Evolutionary conservation across 176 grass and related monocot species (phyloP).

Genomic region (Oryza nivara): DNA sequence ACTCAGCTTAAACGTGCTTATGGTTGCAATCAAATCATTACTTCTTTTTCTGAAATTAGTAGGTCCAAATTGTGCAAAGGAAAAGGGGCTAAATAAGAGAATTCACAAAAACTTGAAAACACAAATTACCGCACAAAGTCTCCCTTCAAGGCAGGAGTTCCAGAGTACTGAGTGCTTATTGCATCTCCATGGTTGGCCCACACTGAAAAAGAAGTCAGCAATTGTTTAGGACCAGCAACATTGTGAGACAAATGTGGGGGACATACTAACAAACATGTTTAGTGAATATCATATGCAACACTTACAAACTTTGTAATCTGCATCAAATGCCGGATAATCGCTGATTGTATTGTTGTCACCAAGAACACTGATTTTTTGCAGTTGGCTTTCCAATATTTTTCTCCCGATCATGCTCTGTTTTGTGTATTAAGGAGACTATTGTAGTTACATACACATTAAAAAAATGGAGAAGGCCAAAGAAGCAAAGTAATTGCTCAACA

Average conservation of each 20-base stretch:
- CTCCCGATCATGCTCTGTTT: conserved; percentile 88
- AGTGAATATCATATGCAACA: conserved; percentile 18
- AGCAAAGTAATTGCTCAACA: not conserved
- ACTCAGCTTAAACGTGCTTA: not conserved
- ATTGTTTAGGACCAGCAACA: conserved; percentile 7
- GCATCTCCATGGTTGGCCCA: conserved; percentile 99
- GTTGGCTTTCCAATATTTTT: conserved; percentile 79
- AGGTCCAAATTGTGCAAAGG: not conserved
- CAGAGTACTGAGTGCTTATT: conserved; percentile 96
- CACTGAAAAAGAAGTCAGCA: conserved; percentile 51
- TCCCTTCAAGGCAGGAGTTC: conserved; percentile 95
- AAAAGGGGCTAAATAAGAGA: not conserved
- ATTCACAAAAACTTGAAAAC: not conserved
- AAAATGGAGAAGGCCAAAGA: not conserved
- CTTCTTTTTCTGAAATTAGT: not conserved
- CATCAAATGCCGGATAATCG: conserved; percentile 70
- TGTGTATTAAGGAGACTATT: conserved; percentile 29
- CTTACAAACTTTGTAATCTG: conserved; percentile 90
- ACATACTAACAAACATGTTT: conserved; percentile 17
- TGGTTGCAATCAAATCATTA: not conserved
- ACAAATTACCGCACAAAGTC: conserved; percentile 87
- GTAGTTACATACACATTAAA: conserved; percentile 17
- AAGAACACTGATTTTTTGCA: conserved; percentile 66
- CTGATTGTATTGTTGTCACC: conserved; percentile 52
- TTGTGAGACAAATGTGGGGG: conserved; percentile 10